phyloP scores from a whole-genome alignment of 2,329 filamentous ascomycete species.

The Emergomyces orientalis region DNA sequence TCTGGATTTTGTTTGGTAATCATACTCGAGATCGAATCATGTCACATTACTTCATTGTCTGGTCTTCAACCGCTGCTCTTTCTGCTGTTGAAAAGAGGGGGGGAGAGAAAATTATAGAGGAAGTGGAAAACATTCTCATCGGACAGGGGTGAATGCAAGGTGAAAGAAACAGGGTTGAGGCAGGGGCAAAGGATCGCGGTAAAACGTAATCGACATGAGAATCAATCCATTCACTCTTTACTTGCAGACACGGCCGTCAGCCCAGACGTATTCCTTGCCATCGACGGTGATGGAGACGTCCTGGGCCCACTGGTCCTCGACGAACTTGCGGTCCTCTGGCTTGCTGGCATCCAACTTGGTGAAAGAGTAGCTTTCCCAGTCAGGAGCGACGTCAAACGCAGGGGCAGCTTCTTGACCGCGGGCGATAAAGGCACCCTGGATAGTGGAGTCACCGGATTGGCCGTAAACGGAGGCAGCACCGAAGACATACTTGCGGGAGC shows the following conservation, averaged over 20 bases:
- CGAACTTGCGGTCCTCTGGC: conserved; percentile 71
- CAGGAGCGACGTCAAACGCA: conserved; percentile 93
- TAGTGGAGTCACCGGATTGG: conserved; percentile 75
- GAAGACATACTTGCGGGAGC: conserved; percentile 95
- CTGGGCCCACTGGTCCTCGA: conserved; percentile 85
- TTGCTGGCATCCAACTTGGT: conserved; percentile 89
- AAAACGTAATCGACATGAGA: conserved; percentile 4
- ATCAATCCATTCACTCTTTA: conserved; percentile 44
- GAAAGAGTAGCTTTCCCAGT: conserved; percentile 95
- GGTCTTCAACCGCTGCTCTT: not conserved
- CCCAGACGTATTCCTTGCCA: conserved; percentile 83
- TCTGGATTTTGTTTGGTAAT: not conserved
- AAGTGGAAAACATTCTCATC: not conserved
- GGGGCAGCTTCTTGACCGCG: conserved; percentile 78
- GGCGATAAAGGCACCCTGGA: conserved; percentile 89
- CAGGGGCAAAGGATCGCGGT: not conserved
- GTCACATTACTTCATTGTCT: conserved; percentile 7
- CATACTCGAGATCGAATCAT: conserved; percentile 2
- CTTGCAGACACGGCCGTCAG: conserved; percentile 98
- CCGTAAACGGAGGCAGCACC: conserved; percentile 85
- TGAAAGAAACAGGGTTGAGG: not conserved
- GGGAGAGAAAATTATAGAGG: not conserved
- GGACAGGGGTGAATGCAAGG: not conserved
- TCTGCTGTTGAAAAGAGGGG: not conserved
- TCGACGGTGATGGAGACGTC: conserved; percentile 70